Conservation (phyloP, 495 filamentous ascomycete genomes). For the Talaromyces thailandensis region DNA sequence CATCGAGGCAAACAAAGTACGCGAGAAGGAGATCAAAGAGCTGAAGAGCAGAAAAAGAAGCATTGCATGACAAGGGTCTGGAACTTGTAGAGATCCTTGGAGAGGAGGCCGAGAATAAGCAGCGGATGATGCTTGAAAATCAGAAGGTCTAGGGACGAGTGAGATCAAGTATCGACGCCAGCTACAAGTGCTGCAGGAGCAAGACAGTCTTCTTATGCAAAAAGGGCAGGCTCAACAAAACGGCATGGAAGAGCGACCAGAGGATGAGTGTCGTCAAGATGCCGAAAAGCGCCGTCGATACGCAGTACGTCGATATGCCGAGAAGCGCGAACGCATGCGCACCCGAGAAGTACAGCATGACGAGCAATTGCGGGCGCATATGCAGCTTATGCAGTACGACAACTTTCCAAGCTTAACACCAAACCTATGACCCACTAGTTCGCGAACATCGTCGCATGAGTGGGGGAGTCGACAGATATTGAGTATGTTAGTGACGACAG, state of each 20-base stretch:
- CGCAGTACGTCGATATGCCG: not conserved
- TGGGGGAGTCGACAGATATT: not conserved
- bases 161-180: not conserved
- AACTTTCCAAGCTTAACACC: not conserved
- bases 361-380: not conserved
- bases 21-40: too few relatives aligned
- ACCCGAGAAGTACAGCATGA: conserved; percentile 34
- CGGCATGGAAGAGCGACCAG: not conserved
- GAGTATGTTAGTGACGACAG: not conserved
- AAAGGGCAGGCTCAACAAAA: not conserved
- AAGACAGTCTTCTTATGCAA: not conserved
- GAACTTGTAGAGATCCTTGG: too few relatives aligned
- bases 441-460: not conserved
- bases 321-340: conserved; percentile 71
- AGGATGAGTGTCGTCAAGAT: not conserved
- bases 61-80: too few relatives aligned
- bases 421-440: not conserved
- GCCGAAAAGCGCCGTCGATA: not conserved
- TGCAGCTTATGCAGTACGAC: not conserved
- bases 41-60: too few relatives aligned
- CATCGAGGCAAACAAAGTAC: too few relatives aligned
- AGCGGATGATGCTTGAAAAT: not conserved
- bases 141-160: too few relatives aligned
- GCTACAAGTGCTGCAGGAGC: not conserved
- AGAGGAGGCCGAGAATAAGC: not conserved